A percentile compares a stretch with the other conserved stretches of the same genome.
Evolutionary conservation across 768 basidiomycete genomes (phyloP).

Genomic region (Peribolospora baueri): DNA sequence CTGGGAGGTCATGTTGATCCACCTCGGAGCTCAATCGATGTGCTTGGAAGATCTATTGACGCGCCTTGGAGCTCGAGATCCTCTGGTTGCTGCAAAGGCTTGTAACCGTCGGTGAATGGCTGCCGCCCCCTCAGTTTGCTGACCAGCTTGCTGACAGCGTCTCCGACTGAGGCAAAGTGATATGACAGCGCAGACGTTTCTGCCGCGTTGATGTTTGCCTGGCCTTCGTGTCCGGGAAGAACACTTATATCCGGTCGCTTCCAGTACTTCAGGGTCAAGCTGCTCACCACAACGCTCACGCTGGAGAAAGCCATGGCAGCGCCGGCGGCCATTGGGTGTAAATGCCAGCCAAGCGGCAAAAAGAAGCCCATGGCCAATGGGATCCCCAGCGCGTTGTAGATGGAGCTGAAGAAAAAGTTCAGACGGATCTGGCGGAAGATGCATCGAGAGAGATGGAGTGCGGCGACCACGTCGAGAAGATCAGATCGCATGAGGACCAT

Average conservation of each 20-base stretch:
- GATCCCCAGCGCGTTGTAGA: constrained; percentile 79
- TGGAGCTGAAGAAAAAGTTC: constrained; percentile 87
- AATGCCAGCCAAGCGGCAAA: constrained; percentile 68
- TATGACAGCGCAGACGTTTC: too few relatives aligned
- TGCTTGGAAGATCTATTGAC: too few relatives aligned
- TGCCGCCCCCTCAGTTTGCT: too few relatives aligned
- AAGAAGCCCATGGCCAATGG: constrained; percentile 95
- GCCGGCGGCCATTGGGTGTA: constrained; percentile 97
- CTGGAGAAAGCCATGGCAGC: constrained; percentile 95
- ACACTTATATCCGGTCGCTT: constrained; percentile 27
- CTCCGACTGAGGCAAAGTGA: too few relatives aligned
- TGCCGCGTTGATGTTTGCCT: too few relatives aligned
- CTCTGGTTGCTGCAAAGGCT: too few relatives aligned
- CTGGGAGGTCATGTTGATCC: too few relatives aligned
- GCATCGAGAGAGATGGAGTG: constrained; percentile 61
- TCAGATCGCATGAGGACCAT: constrained; percentile 95
- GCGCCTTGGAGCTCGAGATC: too few relatives aligned
- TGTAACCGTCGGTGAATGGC: too few relatives aligned
- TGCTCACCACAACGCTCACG: constrained; percentile 81
- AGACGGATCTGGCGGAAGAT: constrained; percentile 79
- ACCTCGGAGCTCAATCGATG: too few relatives aligned
- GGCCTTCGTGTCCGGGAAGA: too few relatives aligned
- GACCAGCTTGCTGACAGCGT: too few relatives aligned
- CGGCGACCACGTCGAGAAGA: constrained; percentile 87
- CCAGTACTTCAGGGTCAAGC: constrained; percentile 69